Evolutionary conservation across 495 filamentous ascomycete genomes (phyloP).

Genomic region (Penicillium macrosclerotiorum): DNA sequence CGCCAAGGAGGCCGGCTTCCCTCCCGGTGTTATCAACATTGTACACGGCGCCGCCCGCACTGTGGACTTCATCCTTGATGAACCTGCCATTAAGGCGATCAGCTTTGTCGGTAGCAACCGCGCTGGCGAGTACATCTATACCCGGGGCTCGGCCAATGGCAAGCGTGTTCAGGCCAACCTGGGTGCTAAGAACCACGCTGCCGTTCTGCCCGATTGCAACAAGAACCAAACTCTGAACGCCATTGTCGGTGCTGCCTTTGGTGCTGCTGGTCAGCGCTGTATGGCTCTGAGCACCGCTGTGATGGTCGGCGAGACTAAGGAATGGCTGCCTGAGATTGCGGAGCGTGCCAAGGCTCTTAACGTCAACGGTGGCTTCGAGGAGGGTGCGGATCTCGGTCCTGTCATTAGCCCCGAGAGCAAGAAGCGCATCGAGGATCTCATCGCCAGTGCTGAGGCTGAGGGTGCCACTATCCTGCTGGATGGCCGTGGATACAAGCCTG

Average conservation of each 20-base stretch:
- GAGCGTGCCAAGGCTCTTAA: slow-evolving; percentile 87
- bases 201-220: slow-evolving; percentile 92
- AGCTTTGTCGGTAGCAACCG: slow-evolving; percentile 96
- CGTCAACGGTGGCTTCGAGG: slow-evolving; percentile 93
- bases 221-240: slow-evolving; percentile 97
- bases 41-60: slow-evolving; percentile 88
- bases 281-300: slow-evolving; percentile 96
- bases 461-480: slow-evolving; percentile 95
- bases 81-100: slow-evolving; percentile 95
- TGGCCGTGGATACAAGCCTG: slow-evolving; percentile 80
- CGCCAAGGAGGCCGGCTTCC: slow-evolving; percentile 87
- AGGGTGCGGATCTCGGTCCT: slow-evolving; percentile 91
- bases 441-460: slow-evolving; percentile 85
- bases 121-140: slow-evolving; percentile 96
- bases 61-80: slow-evolving; percentile 97
- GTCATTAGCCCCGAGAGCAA: slow-evolving; percentile 93
- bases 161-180: slow-evolving; percentile 96
- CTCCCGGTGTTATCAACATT: slow-evolving; percentile 90
- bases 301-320: slow-evolving; percentile 90
- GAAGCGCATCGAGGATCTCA: slow-evolving; percentile 83
- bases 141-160: slow-evolving; percentile 86
- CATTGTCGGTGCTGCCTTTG: slow-evolving; percentile 92
- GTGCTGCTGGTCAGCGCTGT: slow-evolving; percentile 94
- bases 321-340: slow-evolving; percentile 88
- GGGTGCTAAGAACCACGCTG: slow-evolving; percentile 97